Base-by-base conservation (phyloP, 371 early-diverging fungal species). In the Mucor mucedo region DNA sequence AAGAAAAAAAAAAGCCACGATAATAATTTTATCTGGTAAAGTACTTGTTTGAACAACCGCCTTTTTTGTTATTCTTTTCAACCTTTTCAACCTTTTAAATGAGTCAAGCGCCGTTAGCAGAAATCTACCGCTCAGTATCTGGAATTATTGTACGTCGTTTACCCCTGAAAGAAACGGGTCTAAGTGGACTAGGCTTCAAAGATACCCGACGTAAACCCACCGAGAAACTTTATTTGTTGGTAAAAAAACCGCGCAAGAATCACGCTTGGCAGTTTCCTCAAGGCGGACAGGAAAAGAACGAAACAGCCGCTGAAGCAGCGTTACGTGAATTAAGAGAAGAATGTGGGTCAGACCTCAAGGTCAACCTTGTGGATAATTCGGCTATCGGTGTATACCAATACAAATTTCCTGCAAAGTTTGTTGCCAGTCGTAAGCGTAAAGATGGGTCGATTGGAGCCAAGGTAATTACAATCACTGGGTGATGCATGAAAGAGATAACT, bases 181-280 rank as follows among this genome's bases (percentile, higher is more conserved):
- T 14, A 41, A 40, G 48, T 33, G 4, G n/a, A 0, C 10, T 42
- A 42, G 10, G 14, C 5, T 14, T 42, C 6, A 65, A 53, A 13
- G 55, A 64, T 33, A 44, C 60, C 0, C 5, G 16, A 33, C 68
- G 73, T 29, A 66, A 64, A 11, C 65, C 72, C 14, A 49, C 33
- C 2, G 55, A 68, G 11, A 38, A 60, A 4, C 70, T 94, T 54
- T 96, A 93, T 73, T 66, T 96, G 48, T 73, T 94, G 32, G 89
- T 94, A 21, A 88, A 87, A 73, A 83, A 85, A 58, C 83, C 85
- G 10, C 77, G 85, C 49, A 69, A 70, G 3, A 55, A 82, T 29
- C 84, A 86, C 50, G 72, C 82, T 30, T 96, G 94, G 95, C 82
- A 82, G 60, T 88, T 96, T 59, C 94, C 95, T 52, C 87, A 87